A percentile compares a stretch with the other conserved stretches of the same genome.
These are phyloP conservation scores for Pseudogymnoascus sp. DNA, from an alignment of 2,329 filamentous ascomycete species.

Conservation along the genomic window DNA sequence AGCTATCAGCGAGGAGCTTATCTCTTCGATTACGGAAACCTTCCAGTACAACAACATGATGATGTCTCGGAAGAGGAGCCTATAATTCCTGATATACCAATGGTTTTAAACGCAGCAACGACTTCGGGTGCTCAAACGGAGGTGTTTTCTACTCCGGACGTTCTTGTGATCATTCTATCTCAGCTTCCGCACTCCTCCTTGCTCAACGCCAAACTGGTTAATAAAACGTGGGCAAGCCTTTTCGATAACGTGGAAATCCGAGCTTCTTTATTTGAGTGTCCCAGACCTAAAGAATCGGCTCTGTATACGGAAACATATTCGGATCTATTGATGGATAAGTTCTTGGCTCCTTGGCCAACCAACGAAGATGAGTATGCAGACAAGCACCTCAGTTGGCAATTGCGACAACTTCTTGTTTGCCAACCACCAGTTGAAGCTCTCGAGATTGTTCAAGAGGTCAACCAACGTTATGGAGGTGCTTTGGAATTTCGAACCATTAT, in stretches of 20 bases:
- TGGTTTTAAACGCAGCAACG: not conserved
- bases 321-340: slow-evolving; percentile 14
- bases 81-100: not conserved
- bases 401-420: slow-evolving; percentile 17
- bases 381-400: slow-evolving; percentile 13
- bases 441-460: slow-evolving; percentile 16
- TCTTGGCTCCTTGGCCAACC: slow-evolving; percentile 13
- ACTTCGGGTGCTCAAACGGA: slow-evolving; percentile 12
- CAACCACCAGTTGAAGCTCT: slow-evolving; percentile 17
- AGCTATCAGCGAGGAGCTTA: not conserved
- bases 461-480: slow-evolving; percentile 7
- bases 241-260: slow-evolving; percentile 12
- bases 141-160: slow-evolving; percentile 13
- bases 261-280: slow-evolving; percentile 14
- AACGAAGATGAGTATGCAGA: not conserved
- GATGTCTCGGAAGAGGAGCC: not conserved
- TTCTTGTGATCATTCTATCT: slow-evolving; percentile 14
- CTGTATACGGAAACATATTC: slow-evolving; percentile 14
- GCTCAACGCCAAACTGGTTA: slow-evolving; percentile 14
- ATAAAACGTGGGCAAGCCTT: slow-evolving; percentile 13
- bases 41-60: not conserved
- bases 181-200: slow-evolving; percentile 15
- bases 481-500: slow-evolving; percentile 13
- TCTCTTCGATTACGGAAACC: not conserved
- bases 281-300: slow-evolving; percentile 15